Evolutionary conservation across 495 filamentous ascomycete species (phyloP).

Genomic region (Tuber borchii): DNA sequence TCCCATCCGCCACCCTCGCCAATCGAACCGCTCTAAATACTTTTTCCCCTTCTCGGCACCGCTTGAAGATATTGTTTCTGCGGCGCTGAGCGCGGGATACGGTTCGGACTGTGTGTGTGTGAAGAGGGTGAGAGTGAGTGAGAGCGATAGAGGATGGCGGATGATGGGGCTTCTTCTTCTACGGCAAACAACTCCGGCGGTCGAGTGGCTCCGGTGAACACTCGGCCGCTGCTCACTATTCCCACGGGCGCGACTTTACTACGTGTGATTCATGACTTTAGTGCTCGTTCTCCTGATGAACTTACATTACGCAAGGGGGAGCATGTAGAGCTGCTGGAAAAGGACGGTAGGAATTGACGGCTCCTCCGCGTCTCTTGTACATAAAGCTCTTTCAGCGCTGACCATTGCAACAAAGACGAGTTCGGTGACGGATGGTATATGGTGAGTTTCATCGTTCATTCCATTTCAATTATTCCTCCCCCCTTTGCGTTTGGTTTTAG

Average conservation of each 20-base stretch:
- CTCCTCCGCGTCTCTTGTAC: conserved; percentile 29
- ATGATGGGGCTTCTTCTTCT: background rate
- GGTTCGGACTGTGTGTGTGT: background rate
- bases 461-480: conserved; percentile 5
- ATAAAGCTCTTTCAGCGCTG: conserved; percentile 48
- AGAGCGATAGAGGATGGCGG: conserved; percentile 16
- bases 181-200: background rate
- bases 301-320: conserved; percentile 81
- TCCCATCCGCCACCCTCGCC: conserved; percentile 7
- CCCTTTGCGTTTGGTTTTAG: conserved; percentile 9
- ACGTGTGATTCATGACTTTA: conserved; percentile 62
- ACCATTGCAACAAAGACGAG: conserved; percentile 56
- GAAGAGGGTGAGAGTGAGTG: conserved; percentile 6
- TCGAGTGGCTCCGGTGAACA: background rate
- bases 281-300: conserved; percentile 84
- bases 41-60: background rate
- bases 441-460: conserved; percentile 50
- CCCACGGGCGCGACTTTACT: conserved; percentile 22
- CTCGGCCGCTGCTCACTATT: conserved; percentile 25
- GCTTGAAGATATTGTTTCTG: background rate
- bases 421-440: conserved; percentile 98
- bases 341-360: conserved; percentile 45
- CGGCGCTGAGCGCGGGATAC: background rate
- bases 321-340: conserved; percentile 81
- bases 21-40: background rate